These are phyloP conservation scores for Termitomyces sp. DNA, from an alignment of 768 basidiomycete species.

Conservation along the genomic window DNA sequence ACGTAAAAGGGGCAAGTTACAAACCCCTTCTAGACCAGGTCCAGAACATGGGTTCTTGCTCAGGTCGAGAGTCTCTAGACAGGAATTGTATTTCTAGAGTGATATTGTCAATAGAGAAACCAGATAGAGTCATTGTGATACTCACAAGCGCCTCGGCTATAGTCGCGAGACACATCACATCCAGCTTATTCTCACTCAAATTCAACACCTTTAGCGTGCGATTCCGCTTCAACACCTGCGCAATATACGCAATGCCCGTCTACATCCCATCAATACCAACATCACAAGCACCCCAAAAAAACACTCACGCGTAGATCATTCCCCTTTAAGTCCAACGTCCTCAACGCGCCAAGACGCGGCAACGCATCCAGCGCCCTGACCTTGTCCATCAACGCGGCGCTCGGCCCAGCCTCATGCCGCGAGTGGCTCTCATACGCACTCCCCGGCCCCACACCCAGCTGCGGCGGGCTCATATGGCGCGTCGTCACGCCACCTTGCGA, in stretches of 20 bases:
- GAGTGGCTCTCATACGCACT: conserved; percentile 16
- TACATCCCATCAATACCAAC: conserved; percentile 12
- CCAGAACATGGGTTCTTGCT: conserved; percentile 93
- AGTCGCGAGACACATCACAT: conserved; percentile 67
- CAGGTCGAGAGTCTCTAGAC: conserved; percentile 90
- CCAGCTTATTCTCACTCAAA: conserved; percentile 91
- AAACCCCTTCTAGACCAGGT: conserved; percentile 83
- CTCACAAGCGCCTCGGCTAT: conserved; percentile 88
- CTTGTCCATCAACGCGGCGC: conserved; percentile 78
- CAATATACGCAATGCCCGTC: conserved; percentile 82
- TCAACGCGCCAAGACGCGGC: conserved; percentile 77
- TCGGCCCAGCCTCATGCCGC: conserved; percentile 45
- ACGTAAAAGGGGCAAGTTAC: conserved; percentile 18
- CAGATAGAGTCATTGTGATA: conserved; percentile 5
- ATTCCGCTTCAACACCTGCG: conserved; percentile 95
- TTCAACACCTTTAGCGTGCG: conserved; percentile 92
- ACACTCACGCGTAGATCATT: conserved; percentile 84
- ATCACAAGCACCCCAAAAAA: not conserved
- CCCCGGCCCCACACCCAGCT: conserved; percentile 12
- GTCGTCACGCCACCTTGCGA: conserved; percentile 48
- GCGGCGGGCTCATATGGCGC: conserved; percentile 28
- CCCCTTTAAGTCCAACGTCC: conserved; percentile 86
- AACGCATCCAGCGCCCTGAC: conserved; percentile 86
- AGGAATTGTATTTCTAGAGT: conserved; percentile 86
- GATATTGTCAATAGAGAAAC: not conserved